These are phyloP conservation scores for Fraxinus angustifolia DNA, from an alignment of 305 asterid genomes.

Conservation along the genomic window DNA sequence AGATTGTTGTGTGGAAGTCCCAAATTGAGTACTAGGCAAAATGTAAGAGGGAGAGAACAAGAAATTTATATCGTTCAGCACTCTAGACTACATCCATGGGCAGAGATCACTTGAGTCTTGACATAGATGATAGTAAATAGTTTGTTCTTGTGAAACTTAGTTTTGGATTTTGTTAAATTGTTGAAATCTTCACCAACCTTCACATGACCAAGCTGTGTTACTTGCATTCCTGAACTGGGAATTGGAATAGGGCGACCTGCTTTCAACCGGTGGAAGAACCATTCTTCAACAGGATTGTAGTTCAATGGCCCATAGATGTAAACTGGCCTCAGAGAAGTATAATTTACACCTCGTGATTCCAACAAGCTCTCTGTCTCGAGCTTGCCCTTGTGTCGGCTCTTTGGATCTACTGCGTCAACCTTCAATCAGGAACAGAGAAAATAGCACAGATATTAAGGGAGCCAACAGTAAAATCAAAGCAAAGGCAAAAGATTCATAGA, in stretches of 20 bases:
- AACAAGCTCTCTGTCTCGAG: constrained; percentile 91
- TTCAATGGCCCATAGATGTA: constrained; percentile 92
- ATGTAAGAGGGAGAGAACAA: not conserved
- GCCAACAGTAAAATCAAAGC: not conserved
- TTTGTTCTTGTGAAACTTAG: not conserved
- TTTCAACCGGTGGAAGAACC: constrained; percentile 98
- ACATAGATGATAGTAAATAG: not conserved
- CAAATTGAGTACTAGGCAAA: not conserved
- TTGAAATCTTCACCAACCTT: constrained; percentile 46
- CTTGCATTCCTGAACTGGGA: constrained; percentile 85
- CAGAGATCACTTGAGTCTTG: not conserved
- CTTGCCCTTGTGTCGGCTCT: constrained; percentile 98
- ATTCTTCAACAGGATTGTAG: constrained; percentile 96
- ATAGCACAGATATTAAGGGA: not conserved
- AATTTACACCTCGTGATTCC: constrained; percentile 65
- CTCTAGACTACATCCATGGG: not conserved
- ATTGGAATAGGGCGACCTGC: constrained; percentile 94
- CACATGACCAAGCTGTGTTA: constrained; percentile 96
- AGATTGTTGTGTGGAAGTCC: not conserved
- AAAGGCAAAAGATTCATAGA: not conserved
- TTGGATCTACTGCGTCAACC: constrained; percentile 93
- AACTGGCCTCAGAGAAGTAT: constrained; percentile 92
- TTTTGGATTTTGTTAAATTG: not conserved
- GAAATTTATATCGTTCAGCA: not conserved
- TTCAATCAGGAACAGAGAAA: constrained; percentile 21